Evolutionary conservation across 495 filamentous ascomycete species (phyloP).

Genomic region (Neurospora sp.): DNA sequence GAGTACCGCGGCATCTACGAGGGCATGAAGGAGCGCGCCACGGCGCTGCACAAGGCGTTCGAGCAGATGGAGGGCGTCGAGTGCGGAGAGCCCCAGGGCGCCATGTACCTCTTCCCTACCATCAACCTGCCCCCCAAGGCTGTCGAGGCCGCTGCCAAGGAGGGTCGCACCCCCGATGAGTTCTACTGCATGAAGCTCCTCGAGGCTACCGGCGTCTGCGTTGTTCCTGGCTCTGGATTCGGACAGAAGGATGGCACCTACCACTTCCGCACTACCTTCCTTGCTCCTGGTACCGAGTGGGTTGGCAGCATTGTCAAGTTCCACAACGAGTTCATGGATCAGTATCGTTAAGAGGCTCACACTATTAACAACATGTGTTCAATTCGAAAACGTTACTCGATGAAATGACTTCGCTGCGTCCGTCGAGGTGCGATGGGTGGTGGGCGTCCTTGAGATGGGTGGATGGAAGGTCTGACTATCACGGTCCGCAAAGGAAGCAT

Average conservation of each 20-base stretch:
- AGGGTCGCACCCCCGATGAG: slow-evolving; percentile 72
- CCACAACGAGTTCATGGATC: slow-evolving; percentile 81
- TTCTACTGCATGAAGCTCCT: slow-evolving; percentile 87
- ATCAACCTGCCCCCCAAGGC: slow-evolving; percentile 71
- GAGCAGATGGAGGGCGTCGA: slow-evolving; percentile 89
- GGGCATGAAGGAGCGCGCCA: slow-evolving; percentile 65
- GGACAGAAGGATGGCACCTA: slow-evolving; percentile 85
- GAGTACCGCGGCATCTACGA: slow-evolving; percentile 76
- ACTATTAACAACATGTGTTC: background rate
- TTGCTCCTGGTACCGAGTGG: slow-evolving; percentile 94
- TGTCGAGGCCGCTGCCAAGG: slow-evolving; percentile 58
- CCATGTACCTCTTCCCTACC: slow-evolving; percentile 98
- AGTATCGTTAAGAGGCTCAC: slow-evolving; percentile 43
- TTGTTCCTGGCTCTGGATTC: slow-evolving; percentile 86
- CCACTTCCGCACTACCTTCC: slow-evolving; percentile 95
- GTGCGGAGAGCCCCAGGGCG: slow-evolving; percentile 76
- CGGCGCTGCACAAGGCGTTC: slow-evolving; percentile 81
- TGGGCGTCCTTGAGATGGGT: background rate
- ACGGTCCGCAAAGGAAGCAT: background rate
- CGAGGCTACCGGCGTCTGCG: slow-evolving; percentile 91
- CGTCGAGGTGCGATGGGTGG: background rate
- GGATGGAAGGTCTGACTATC: background rate
- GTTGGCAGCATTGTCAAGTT: slow-evolving; percentile 79
- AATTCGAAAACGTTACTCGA: background rate
- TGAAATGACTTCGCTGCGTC: background rate